These are phyloP conservation scores for Eimeria tenella DNA, from an alignment of 169 alveolate genomes.

Conservation along the genomic window DNA sequence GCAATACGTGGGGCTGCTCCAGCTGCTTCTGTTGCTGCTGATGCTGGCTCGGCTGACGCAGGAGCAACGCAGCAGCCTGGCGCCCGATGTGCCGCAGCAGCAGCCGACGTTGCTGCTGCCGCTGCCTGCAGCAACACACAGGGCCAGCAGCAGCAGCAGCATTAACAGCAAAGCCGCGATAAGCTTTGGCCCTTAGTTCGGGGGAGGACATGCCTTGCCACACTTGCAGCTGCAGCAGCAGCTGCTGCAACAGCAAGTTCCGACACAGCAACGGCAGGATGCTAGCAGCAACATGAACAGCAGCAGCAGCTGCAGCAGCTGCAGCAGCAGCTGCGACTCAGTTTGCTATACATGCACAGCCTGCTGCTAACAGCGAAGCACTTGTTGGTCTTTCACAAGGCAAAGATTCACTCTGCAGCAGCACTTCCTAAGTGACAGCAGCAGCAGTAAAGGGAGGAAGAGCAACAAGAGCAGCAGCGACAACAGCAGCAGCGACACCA, in stretches of 20 bases:
- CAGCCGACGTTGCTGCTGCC: conserved; percentile 37
- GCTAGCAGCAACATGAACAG: too few relatives aligned
- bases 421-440: background rate
- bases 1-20: conserved; percentile 2
- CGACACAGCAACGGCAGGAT: too few relatives aligned
- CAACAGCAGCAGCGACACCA: background rate
- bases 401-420: background rate
- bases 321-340: too few relatives aligned
- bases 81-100: background rate
- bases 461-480: background rate
- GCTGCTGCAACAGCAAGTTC: too few relatives aligned
- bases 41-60: conserved; percentile 24
- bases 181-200: too few relatives aligned
- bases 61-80: background rate
- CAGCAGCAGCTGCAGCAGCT: too few relatives aligned
- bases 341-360: too few relatives aligned
- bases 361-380: too few relatives aligned
- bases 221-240: too few relatives aligned
- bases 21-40: conserved; percentile 22
- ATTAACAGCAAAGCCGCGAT: background rate
- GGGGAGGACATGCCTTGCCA: too few relatives aligned
- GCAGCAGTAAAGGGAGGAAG: background rate
- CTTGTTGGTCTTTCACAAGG: too few relatives aligned
- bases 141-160: background rate
- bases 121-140: conserved; percentile 7